Conservation (phyloP, 345 rosid genomes). For the Anastatica hierochuntica region DNA sequence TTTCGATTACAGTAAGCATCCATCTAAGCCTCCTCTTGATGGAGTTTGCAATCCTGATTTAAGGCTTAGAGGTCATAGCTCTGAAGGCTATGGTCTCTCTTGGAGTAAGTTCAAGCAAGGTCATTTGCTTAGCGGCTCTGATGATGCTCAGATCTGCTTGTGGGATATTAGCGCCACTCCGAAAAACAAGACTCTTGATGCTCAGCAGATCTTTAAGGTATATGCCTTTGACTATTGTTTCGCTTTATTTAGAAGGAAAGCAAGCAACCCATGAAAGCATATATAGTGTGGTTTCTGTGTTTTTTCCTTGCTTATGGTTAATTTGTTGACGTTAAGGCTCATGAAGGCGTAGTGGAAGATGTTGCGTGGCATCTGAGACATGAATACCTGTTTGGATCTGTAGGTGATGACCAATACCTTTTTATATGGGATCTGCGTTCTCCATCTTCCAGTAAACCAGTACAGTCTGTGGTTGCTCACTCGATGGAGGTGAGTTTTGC, state of each 20-base stretch:
- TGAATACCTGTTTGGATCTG: constrained; percentile 93
- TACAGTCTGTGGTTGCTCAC: constrained; percentile 90
- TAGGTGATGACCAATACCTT: constrained; percentile 92
- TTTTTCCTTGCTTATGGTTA: not conserved
- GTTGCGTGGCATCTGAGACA: constrained; percentile 99
- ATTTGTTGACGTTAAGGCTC: constrained; percentile 43
- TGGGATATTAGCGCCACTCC: constrained; percentile 87
- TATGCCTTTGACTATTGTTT: not conserved
- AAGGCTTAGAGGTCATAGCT: constrained; percentile 84
- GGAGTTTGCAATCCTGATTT: constrained; percentile 87
- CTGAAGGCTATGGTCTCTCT: constrained; percentile 93
- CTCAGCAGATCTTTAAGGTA: constrained; percentile 79
- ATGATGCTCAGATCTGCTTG: constrained; percentile 95
- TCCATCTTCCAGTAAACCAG: constrained; percentile 59
- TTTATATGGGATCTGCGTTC: constrained; percentile 88
- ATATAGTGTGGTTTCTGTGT: not conserved
- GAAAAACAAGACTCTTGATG: constrained; percentile 75
- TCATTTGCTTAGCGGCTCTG: constrained; percentile 90
- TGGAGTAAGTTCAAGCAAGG: constrained; percentile 96
- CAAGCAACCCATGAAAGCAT: not conserved
- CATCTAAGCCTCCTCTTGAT: constrained; percentile 84
- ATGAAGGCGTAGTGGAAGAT: constrained; percentile 99
- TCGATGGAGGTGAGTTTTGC: constrained; percentile 72
- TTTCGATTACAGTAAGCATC: constrained; percentile 90
- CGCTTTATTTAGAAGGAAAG: too few relatives aligned